Evolutionary conservation across 2,329 filamentous ascomycete genomes (phyloP), one percentile per base, ranked within the genome.

Genomic region (Reticulascus tulasneorum): DNA sequence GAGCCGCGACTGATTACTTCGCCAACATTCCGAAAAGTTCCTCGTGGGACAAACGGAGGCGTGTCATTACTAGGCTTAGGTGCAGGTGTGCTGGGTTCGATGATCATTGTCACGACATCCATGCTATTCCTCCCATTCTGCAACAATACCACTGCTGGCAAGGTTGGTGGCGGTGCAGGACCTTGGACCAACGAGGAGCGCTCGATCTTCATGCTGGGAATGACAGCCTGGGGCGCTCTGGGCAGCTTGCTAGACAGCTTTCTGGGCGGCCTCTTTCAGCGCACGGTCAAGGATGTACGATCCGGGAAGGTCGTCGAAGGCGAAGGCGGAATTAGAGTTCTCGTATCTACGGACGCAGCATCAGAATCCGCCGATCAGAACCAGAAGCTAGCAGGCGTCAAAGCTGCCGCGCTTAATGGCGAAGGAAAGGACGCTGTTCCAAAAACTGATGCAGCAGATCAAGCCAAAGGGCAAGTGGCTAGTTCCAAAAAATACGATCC

Each of bases 31-130:
- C 82, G 85, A 40, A 75, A 78, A 46, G 93, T 97, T 0, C 90
- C 93, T 1, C 83, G 78, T 2, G 93, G 93, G 32, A 97, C 93
- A 26, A 98, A 98, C 55, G 93, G 93, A 21, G 93, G 91, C 12
- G 86, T 98, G 8, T 94, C 88, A 0, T 49, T 79, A 1, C 67
- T 77, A 29, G 93, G 93, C 0, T 66, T 95, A 1, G 63, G 69
- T 1, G 86, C 88, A 3, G 90, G 89, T 1, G 58, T 86, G 15
- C 56, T 86, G 1, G 90, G 90, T 4, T 82, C 86, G 9, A 74
- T 84, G 38, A 71, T 91, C 29, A 79, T 90, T 6, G 69, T 84
- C 17, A 78, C 79, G 0, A 50, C 74, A 1, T 76, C 87, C 3
- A 69, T 82, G 29, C 45, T 84, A 8, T 72, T 90, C 31, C 55